These are phyloP conservation scores for Musa acuminata DNA, from an alignment of 176 grass and related monocot species.

Conservation along the genomic window DNA sequence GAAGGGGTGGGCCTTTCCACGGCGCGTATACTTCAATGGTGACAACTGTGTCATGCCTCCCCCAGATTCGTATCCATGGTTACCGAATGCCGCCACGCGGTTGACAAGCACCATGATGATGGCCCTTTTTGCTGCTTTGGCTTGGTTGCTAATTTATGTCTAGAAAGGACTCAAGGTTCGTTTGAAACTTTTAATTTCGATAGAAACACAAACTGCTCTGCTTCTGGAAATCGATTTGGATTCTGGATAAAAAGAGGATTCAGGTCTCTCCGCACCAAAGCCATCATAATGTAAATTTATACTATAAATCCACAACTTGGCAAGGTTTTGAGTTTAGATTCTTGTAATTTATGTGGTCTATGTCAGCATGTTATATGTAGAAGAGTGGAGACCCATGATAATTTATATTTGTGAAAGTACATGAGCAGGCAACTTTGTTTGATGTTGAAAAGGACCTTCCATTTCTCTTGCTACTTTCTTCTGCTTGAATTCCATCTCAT, in stretches of 20 bases:
- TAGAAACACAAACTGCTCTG: not conserved
- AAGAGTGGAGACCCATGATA: not conserved
- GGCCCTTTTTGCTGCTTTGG: not conserved
- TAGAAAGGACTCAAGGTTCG: not conserved
- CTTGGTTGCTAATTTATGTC: constrained; percentile 4
- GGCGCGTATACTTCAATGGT: constrained; percentile 9
- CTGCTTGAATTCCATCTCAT: not conserved
- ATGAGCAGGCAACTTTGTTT: not conserved
- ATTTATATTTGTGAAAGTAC: not conserved
- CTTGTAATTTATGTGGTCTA: not conserved
- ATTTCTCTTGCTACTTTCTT: not conserved
- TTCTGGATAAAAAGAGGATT: not conserved
- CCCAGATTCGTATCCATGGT: constrained; percentile 9
- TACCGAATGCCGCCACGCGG: not conserved
- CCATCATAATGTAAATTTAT: not conserved
- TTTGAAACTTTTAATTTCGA: not conserved
- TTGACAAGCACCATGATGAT: not conserved
- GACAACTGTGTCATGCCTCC: constrained; percentile 16
- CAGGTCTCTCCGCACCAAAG: not conserved
- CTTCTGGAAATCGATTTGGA: not conserved
- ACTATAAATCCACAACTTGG: not conserved
- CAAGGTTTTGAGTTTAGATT: not conserved
- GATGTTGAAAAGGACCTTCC: not conserved
- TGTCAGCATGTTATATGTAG: not conserved
- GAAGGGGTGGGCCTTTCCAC: constrained; percentile 12